A percentile compares a stretch with the other conserved stretches of the same genome.
Evolutionary conservation across 1,284 basidiomycete species (phyloP).

Genomic region (Apiotrichum montevideense): DNA sequence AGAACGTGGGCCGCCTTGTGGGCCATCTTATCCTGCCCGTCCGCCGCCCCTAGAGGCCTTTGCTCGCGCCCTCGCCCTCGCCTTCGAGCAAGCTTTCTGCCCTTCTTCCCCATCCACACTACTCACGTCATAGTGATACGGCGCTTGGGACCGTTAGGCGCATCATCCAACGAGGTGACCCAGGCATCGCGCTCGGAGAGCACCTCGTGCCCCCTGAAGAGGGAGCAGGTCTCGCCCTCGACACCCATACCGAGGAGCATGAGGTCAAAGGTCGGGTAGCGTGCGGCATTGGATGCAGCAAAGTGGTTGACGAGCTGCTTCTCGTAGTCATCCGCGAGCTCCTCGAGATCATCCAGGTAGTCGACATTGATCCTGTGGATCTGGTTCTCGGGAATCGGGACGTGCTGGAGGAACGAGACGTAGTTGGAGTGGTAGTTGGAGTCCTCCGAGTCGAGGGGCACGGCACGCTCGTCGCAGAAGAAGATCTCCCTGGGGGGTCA

Average conservation of each 20-base stretch:
- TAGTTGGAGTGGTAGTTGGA: conserved; percentile 84
- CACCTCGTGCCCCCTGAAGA: conserved; percentile 87
- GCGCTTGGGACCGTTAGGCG: conserved; percentile 85
- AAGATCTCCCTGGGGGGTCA: conserved; percentile 75
- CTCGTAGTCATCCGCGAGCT: conserved; percentile 88
- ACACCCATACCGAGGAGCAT: conserved; percentile 89
- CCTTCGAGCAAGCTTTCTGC: background rate
- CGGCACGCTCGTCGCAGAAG: conserved; percentile 94
- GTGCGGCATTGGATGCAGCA: conserved; percentile 78
- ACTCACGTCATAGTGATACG: conserved; percentile 73
- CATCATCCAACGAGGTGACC: conserved; percentile 89
- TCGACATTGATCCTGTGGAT: conserved; percentile 82
- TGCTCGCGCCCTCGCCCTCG: too few relatives aligned
- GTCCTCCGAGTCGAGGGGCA: conserved; percentile 86
- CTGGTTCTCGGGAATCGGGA: conserved; percentile 64
- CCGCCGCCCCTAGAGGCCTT: too few relatives aligned
- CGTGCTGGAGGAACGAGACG: conserved; percentile 74
- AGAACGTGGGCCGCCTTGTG: background rate
- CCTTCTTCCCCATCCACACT: background rate
- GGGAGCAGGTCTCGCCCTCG: conserved; percentile 92
- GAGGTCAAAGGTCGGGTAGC: conserved; percentile 91
- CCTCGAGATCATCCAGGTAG: conserved; percentile 65
- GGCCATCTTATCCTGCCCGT: too few relatives aligned
- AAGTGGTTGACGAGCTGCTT: conserved; percentile 86
- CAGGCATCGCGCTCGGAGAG: conserved; percentile 80